A percentile compares a stretch with the other conserved stretches of the same genome.
Evolutionary conservation across 1,139 yeast genomes (phyloP).

Genomic region (Debaryomycetaceae sp.): DNA sequence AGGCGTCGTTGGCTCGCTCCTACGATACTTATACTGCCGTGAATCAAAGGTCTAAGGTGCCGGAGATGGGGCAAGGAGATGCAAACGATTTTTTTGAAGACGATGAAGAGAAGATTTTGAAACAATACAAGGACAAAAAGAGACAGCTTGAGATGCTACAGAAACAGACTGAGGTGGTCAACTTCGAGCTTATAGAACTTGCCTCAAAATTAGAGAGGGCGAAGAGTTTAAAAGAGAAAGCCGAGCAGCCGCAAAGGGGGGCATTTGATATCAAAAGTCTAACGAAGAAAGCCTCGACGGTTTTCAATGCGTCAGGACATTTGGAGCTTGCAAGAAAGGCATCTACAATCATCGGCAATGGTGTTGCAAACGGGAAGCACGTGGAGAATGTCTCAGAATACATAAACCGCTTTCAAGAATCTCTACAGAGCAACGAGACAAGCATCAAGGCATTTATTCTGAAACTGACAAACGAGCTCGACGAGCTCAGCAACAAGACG

Average conservation of each 20-base stretch:
- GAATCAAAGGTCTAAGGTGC: conserved; percentile 6
- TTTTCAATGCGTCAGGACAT: conserved; percentile 10
- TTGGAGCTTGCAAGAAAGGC: conserved; percentile 1
- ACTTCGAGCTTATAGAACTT: conserved; percentile 28
- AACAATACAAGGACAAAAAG: conserved; percentile 19
- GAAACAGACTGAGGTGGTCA: conserved; percentile 18
- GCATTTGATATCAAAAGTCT: conserved; percentile 8
- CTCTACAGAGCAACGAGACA: conserved; percentile 7
- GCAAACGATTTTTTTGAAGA: not conserved
- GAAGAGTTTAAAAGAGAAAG: conserved; percentile 5
- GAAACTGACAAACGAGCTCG: conserved; percentile 18
- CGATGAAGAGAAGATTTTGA: conserved; percentile 11
- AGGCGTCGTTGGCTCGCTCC: too few relatives aligned
- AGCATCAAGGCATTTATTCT: conserved; percentile 9
- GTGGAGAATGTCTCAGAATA: conserved; percentile 7
- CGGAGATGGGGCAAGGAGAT: conserved; percentile 4
- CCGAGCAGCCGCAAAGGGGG: conserved; percentile 4
- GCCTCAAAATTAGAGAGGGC: conserved; percentile 17
- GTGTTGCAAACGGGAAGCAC: not conserved
- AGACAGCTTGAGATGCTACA: conserved; percentile 23
- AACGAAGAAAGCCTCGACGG: conserved; percentile 20
- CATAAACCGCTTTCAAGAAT: conserved; percentile 9
- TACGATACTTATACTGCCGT: too few relatives aligned
- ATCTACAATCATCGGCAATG: conserved; percentile 2
- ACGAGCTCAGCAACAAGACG: conserved; percentile 19